Conservation (phyloP, 2,329 filamentous ascomycete species). For the Paracoccidioides lutzii region DNA sequence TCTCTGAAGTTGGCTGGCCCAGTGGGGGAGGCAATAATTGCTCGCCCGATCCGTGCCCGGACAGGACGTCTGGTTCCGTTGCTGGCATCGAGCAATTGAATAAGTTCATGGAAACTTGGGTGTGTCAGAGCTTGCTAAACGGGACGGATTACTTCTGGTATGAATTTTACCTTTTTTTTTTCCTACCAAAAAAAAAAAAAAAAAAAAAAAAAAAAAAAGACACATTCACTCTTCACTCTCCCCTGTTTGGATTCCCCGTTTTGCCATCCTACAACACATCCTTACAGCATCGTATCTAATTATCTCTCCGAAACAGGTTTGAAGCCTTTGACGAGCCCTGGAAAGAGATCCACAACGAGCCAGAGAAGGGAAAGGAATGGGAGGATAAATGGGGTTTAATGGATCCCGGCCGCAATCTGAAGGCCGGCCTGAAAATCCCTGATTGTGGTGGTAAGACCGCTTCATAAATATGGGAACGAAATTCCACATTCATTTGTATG, state of each 20-base stretch:
- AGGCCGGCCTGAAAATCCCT: slow-evolving; percentile 71
- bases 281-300: not conserved
- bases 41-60: slow-evolving; percentile 46
- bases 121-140: slow-evolving; percentile 67
- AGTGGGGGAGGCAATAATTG: slow-evolving; percentile 69
- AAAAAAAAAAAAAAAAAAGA: no score
- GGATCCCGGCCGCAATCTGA: slow-evolving; percentile 72
- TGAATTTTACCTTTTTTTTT: not conserved
- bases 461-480: slow-evolving; percentile 14
- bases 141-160: slow-evolving; percentile 89
- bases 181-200: not conserved
- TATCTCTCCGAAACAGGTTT: slow-evolving; percentile 43
- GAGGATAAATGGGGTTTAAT: slow-evolving; percentile 94
- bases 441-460: slow-evolving; percentile 68
- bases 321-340: slow-evolving; percentile 94
- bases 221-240: not conserved
- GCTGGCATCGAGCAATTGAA: slow-evolving; percentile 74
- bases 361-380: slow-evolving; percentile 55
- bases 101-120: slow-evolving; percentile 70
- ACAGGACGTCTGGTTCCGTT: slow-evolving; percentile 49
- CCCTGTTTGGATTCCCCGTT: not conserved
- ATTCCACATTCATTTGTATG: not conserved
- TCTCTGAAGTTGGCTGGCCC: slow-evolving; percentile 88
- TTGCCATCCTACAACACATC: slow-evolving; percentile 9
- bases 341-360: slow-evolving; percentile 64